These are phyloP conservation scores for Straminergon stramineum DNA, from an alignment of 225 moss, liverwort and hornwort genomes.

Conservation along the genomic window DNA sequence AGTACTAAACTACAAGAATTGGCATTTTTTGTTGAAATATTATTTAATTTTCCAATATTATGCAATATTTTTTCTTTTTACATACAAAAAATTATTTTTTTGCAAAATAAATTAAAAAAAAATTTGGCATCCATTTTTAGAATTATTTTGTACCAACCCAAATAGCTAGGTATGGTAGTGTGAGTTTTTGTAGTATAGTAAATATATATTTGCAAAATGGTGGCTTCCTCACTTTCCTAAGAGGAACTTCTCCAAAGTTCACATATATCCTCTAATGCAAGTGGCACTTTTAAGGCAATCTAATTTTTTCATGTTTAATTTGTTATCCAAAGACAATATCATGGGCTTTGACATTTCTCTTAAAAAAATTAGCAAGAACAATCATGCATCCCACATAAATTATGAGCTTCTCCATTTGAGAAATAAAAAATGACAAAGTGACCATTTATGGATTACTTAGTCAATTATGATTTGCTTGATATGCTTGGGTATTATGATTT, in stretches of 20 bases:
- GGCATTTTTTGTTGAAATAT: neutral
- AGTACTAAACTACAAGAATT: fast-evolving
- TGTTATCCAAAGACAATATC: neutral
- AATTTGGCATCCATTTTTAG: too few relatives aligned
- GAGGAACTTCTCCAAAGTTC: neutral
- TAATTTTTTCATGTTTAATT: neutral
- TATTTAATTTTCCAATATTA: neutral
- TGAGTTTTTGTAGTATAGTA: neutral
- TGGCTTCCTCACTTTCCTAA: neutral
- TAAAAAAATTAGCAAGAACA: neutral
- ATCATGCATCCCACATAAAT: neutral
- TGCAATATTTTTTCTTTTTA: neutral
- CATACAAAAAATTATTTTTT: neutral
- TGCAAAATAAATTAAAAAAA: too few relatives aligned
- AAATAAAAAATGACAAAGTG: neutral
- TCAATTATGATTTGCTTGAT: neutral
- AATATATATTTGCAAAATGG: neutral
- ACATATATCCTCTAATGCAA: neutral
- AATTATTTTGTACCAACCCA: too few relatives aligned
- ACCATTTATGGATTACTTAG: neutral
- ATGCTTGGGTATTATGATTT: neutral
- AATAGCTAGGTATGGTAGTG: too few relatives aligned
- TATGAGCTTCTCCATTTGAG: neutral
- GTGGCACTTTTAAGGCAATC: neutral
- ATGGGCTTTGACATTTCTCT: neutral